Evolutionary conservation across 1,284 basidiomycete genomes (phyloP).

Genomic region (Leccinum griseonigrum): DNA sequence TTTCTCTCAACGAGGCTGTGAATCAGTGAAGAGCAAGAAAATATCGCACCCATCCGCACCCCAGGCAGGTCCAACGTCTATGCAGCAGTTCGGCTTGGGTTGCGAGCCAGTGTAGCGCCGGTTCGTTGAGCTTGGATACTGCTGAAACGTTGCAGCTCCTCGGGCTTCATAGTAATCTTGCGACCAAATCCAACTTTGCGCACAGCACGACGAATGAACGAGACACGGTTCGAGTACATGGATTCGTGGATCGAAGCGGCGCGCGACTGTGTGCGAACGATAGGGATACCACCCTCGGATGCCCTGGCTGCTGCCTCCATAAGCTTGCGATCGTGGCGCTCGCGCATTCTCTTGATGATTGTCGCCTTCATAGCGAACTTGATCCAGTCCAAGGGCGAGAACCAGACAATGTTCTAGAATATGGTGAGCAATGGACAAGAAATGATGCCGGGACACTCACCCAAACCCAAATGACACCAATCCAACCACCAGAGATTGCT

Average conservation of each 20-base stretch:
- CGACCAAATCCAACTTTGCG: conserved; percentile 84
- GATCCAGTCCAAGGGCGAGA: conserved; percentile 91
- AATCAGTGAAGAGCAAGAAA: conserved; percentile 19
- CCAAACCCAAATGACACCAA: conserved; percentile 97
- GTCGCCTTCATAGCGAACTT: conserved; percentile 96
- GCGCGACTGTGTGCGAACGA: conserved; percentile 84
- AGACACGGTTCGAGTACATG: conserved; percentile 90
- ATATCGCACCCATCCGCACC: conserved; percentile 22
- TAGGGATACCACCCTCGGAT: conserved; percentile 64
- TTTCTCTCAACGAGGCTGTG: conserved; percentile 12
- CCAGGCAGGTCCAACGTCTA: conserved; percentile 19
- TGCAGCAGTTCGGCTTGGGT: conserved; percentile 62
- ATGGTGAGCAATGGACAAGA: conserved; percentile 3
- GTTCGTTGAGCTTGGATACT: conserved; percentile 80
- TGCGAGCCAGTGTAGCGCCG: conserved; percentile 73
- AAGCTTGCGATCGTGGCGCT: conserved; percentile 49
- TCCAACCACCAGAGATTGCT: conserved; percentile 87
- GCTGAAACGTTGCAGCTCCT: conserved; percentile 82
- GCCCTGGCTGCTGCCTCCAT: conserved; percentile 40
- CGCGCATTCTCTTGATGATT: conserved; percentile 80
- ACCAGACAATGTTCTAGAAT: conserved; percentile 86
- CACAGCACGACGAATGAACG: conserved; percentile 83
- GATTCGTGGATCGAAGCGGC: conserved; percentile 91
- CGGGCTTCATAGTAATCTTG: conserved; percentile 77
- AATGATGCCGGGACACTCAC: conserved; percentile 41